Evolutionary conservation across 2,329 filamentous ascomycete species (phyloP).

Genomic region (Geosmithia putterillii): DNA sequence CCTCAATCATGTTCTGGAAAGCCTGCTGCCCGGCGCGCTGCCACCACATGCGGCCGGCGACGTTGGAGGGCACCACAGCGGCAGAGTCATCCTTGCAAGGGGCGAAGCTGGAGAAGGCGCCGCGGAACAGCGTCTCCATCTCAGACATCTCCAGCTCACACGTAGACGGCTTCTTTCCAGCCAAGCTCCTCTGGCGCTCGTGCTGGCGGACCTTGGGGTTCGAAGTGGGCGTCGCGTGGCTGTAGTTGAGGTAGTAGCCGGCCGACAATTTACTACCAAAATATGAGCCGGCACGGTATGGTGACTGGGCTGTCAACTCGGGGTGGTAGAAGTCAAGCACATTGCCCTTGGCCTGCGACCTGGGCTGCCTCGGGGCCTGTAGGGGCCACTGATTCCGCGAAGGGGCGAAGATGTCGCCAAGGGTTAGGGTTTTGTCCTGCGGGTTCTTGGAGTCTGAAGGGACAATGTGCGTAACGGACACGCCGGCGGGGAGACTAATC

Average conservation of each 20-base stretch:
- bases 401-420: constrained; percentile 64
- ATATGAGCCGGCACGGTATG: constrained; percentile 45
- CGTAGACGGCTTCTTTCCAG: constrained; percentile 42
- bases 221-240: constrained; percentile 46
- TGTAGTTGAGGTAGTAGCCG: constrained; percentile 60
- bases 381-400: constrained; percentile 52
- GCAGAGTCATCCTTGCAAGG: constrained; percentile 62
- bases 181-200: constrained; percentile 58
- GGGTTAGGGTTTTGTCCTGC: constrained; percentile 43
- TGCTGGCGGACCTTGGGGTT: constrained; percentile 51
- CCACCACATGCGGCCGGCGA: constrained; percentile 66
- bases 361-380: constrained; percentile 60
- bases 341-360: constrained; percentile 53
- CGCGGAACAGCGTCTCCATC: constrained; percentile 63
- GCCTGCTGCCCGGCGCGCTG: constrained; percentile 53
- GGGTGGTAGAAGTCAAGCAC: constrained; percentile 40
- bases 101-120: constrained; percentile 70
- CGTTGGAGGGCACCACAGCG: constrained; percentile 55
- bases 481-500: constrained; percentile 58
- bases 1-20: constrained; percentile 52
- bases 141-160: constrained; percentile 49
- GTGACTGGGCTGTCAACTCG: constrained; percentile 41
- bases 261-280: constrained; percentile 52
- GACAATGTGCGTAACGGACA: constrained; percentile 34
- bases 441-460: constrained; percentile 14